These are phyloP conservation scores for Chlorophyllum brunneum DNA, from an alignment of 768 basidiomycete genomes.

Conservation along the genomic window DNA sequence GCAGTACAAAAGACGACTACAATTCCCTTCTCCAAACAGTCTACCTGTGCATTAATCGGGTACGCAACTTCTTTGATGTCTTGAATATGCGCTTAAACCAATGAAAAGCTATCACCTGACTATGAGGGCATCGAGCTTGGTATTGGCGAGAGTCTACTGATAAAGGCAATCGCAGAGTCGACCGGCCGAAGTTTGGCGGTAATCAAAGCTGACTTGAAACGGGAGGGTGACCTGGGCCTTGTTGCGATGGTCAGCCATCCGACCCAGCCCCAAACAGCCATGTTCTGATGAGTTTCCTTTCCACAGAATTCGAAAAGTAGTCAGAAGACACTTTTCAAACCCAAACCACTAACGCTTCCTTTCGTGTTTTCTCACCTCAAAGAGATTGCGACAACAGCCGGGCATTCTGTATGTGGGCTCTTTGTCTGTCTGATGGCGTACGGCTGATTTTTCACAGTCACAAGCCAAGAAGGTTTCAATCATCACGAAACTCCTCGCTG, in stretches of 20 bases:
- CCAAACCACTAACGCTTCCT: constrained; percentile 84
- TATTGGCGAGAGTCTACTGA: constrained; percentile 89
- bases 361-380: constrained; percentile 87
- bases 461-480: constrained; percentile 94
- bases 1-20: constrained; percentile 71
- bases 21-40: constrained; percentile 82
- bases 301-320: constrained; percentile 85
- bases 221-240: constrained; percentile 91
- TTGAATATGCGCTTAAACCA: constrained; percentile 5
- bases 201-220: constrained; percentile 90
- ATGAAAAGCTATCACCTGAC: constrained; percentile 80
- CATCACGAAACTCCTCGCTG: constrained; percentile 90
- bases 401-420: constrained; percentile 60
- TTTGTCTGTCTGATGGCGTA: background rate
- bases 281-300: background rate
- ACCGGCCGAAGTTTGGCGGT: constrained; percentile 82
- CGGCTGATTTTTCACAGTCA: constrained; percentile 46
- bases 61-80: constrained; percentile 32
- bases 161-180: constrained; percentile 94
- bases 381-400: constrained; percentile 84
- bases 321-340: constrained; percentile 93
- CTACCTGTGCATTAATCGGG: constrained; percentile 95
- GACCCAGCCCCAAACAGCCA: background rate
- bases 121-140: constrained; percentile 94
- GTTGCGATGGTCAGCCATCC: constrained; percentile 79